Evolutionary conservation across 1,284 basidiomycete species (phyloP).

Genomic region (Hymenochaete sp.): DNA sequence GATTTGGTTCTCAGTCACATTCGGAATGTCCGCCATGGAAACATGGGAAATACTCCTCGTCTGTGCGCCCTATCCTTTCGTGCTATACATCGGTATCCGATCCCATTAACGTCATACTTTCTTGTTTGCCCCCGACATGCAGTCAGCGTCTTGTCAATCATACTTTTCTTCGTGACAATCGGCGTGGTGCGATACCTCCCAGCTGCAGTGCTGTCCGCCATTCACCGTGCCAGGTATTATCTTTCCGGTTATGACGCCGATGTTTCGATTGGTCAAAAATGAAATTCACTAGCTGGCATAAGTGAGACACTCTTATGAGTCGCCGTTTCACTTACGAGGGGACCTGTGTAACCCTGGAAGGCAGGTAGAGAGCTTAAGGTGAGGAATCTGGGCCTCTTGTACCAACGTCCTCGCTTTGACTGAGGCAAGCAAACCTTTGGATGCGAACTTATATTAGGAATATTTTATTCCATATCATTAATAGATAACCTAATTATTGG

Average conservation of each 20-base stretch:
- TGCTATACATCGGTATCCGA: background rate
- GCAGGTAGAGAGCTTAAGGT: no score
- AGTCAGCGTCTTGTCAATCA: slow-evolving; percentile 27
- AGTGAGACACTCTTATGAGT: no score
- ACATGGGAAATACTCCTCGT: slow-evolving; percentile 61
- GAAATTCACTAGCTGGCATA: no score
- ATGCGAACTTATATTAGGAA: no score
- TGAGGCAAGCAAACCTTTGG: no score
- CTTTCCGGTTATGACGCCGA: slow-evolving; percentile 26
- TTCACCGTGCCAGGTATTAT: slow-evolving; percentile 31
- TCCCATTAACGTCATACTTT: slow-evolving; percentile 2
- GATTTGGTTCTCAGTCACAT: slow-evolving; percentile 49
- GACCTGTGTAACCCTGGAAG: no score
- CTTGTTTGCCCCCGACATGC: background rate
- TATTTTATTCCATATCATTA: no score
- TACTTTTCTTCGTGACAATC: slow-evolving; percentile 26
- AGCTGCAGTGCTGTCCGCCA: slow-evolving; percentile 27
- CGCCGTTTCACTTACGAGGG: no score
- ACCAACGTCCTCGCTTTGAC: no score
- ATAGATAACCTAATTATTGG: no score
- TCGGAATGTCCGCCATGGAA: slow-evolving; percentile 57
- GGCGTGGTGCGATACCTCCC: slow-evolving; percentile 32
- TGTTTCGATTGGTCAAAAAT: no score
- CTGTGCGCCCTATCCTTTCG: slow-evolving; percentile 29
- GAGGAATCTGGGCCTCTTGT: no score